Conservation (phyloP, 331 rosid species). For the Prunus yedoensis region DNA sequence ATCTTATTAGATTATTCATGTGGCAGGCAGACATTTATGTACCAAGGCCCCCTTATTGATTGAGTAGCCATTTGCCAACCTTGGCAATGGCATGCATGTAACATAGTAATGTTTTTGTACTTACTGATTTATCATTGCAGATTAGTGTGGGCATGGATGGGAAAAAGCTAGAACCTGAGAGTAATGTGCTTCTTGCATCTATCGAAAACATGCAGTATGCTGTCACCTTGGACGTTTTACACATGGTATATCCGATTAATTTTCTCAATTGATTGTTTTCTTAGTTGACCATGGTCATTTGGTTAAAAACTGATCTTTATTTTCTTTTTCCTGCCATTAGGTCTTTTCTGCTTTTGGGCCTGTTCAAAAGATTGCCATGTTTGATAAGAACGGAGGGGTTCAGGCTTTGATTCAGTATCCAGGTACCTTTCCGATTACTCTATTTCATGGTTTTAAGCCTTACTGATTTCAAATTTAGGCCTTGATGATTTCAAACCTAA, state of each 20-base stretch:
- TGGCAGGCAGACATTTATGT: neutral
- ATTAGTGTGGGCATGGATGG: slow-evolving; percentile 81
- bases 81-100: neutral
- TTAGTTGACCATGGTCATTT: neutral
- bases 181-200: slow-evolving; percentile 99
- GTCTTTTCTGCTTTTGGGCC: slow-evolving; percentile 94
- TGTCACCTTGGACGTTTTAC: slow-evolving; percentile 88
- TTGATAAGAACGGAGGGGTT: slow-evolving; percentile 93
- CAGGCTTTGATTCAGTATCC: slow-evolving; percentile 95
- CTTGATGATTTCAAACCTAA: neutral
- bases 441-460: slow-evolving; percentile 6
- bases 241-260: slow-evolving; percentile 56
- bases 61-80: neutral
- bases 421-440: slow-evolving; percentile 34
- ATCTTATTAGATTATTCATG: neutral
- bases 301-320: neutral
- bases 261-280: neutral
- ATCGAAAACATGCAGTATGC: slow-evolving; percentile 99
- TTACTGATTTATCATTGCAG: slow-evolving; percentile 47
- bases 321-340: slow-evolving; percentile 33
- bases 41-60: neutral
- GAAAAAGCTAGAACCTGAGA: slow-evolving; percentile 87
- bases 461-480: neutral
- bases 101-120: neutral
- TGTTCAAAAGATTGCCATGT: slow-evolving; percentile 95